Evolutionary conservation across 108 stramenopile species (phyloP), one percentile per base, ranked within the genome.

Genomic region (Cylindrotheca closterium): DNA sequence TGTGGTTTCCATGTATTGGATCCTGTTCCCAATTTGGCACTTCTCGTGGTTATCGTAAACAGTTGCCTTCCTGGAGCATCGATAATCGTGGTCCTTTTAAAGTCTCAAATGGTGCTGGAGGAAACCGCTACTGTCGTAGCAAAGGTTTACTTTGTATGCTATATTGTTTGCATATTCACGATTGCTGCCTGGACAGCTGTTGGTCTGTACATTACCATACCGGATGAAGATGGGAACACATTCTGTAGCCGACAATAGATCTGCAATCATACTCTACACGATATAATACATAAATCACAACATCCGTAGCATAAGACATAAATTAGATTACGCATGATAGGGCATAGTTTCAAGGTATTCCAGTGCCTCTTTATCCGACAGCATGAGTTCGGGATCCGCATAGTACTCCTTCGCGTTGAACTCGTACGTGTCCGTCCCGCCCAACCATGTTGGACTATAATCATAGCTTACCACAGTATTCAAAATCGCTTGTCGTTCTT

Each of bases 101-200:
- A 89, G 60, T 61, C 83, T 8, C 61, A 66, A 1, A 73, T 77
- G 34, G 74, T 70, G 10, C 47, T 84, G 10, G 60, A 80, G 17
- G 82, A 86, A 17, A 72, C 74, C 31, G 88, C 88, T 15, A 73
- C 82, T 8, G 73, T 71, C 26, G 83, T 89, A 2, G 78, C 85
- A 1, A 75, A 77, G 53, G 78, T 84, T 2, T 89, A 86, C 59
- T 47, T 86, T 8, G 73, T 85, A 34, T 74, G 77, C 26, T 89
- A 89, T 51, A 26, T 81, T 42, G 54, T 89, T 0, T 80, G 74
- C 2, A 82, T 84, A 22, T n/a, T 89, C 50, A 82, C 85, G 4
- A 81, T 89, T 47, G 83, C 88, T 8, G 79, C 61, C 1, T 89
- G 88, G 88, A 77, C 83, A 19, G 77, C 85, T 21, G 31, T 89